These are phyloP conservation scores for Colletotrichum cereale DNA, from an alignment of 2,329 filamentous ascomycete species.

Conservation along the genomic window DNA sequence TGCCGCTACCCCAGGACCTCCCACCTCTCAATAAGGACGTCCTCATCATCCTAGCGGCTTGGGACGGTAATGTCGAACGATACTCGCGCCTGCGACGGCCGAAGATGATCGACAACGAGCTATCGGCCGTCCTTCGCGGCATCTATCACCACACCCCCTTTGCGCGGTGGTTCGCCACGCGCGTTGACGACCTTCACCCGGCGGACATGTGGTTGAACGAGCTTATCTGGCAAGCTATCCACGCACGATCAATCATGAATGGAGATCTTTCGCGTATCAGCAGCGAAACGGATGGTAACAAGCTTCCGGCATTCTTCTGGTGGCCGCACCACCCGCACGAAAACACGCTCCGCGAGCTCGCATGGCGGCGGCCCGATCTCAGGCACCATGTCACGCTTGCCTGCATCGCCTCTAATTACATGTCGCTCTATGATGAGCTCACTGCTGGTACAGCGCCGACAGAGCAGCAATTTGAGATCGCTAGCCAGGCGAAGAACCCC, in stretches of 20 bases:
- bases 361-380: background rate
- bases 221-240: constrained; percentile 42
- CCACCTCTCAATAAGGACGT: constrained; percentile 53
- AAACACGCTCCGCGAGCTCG: constrained; percentile 5
- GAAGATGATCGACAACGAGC: constrained; percentile 44
- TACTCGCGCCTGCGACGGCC: constrained; percentile 52
- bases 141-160: constrained; percentile 54
- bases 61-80: constrained; percentile 54
- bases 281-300: background rate
- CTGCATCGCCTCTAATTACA: too few relatives aligned
- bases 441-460: too few relatives aligned
- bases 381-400: background rate
- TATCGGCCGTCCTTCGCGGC: constrained; percentile 47
- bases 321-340: constrained; percentile 2
- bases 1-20: constrained; percentile 51
- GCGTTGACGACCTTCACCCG: background rate
- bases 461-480: too few relatives aligned
- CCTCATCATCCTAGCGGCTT: constrained; percentile 53
- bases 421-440: too few relatives aligned
- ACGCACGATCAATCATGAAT: constrained; percentile 49
- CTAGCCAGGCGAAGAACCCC: too few relatives aligned
- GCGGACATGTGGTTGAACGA: too few relatives aligned
- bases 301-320: background rate
- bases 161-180: constrained; percentile 46
- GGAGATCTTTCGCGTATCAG: constrained; percentile 44